Conservation (phyloP, 2,329 filamentous ascomycete species). For the Periconia macrospinosa region DNA sequence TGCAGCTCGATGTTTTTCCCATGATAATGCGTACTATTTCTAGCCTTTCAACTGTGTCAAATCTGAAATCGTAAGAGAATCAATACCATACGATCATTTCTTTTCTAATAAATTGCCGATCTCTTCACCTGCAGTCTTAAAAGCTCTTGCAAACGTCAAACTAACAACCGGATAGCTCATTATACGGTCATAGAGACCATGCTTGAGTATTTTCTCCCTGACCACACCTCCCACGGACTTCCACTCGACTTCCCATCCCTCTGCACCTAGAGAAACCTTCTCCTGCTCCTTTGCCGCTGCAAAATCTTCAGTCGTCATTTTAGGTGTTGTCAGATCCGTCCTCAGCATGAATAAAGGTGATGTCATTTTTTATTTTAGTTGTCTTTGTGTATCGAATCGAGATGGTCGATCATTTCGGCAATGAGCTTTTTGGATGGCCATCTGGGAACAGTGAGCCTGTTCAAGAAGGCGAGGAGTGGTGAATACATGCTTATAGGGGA, state of each 20-base stretch:
- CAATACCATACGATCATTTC: no score
- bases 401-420: conserved; percentile 45
- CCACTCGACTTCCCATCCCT: conserved; percentile 56
- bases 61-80: no score
- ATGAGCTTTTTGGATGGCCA: conserved; percentile 57
- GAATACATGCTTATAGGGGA: conserved; percentile 56
- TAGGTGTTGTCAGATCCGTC: conserved; percentile 52
- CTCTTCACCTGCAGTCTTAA: conserved; percentile 24
- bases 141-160: conserved; percentile 54
- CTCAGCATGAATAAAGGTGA: conserved; percentile 55
- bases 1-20: no score
- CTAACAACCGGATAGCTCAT: conserved; percentile 61
- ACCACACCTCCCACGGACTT: conserved; percentile 51
- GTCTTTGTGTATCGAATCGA: conserved; percentile 25
- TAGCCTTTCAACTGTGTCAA: no score
- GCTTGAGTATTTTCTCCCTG: conserved; percentile 58
- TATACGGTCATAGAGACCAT: conserved; percentile 60
- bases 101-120: no score
- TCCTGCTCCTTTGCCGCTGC: conserved; percentile 47
- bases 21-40: no score
- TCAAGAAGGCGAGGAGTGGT: conserved; percentile 44
- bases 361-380: conserved; percentile 46
- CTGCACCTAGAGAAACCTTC: conserved; percentile 49
- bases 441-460: conserved; percentile 52
- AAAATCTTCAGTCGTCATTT: conserved; percentile 50